These are phyloP conservation scores for Cruciata laevipes DNA, from an alignment of 257 asterid species.

Conservation along the genomic window DNA sequence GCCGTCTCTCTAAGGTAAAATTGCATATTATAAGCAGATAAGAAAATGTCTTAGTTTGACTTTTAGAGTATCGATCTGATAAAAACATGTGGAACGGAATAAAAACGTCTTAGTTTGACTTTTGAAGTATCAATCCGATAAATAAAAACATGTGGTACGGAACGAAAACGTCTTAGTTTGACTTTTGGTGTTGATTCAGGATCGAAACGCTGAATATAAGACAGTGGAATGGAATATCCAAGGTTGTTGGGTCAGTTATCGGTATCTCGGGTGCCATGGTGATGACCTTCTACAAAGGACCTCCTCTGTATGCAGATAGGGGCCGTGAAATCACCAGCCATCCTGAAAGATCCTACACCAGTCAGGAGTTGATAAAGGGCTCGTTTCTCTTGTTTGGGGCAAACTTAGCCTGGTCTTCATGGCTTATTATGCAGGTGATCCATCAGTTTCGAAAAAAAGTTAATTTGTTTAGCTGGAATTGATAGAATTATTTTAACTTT, in stretches of 20 bases:
- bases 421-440: slow-evolving; percentile 56
- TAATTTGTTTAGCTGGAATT: too few relatives aligned
- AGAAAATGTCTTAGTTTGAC: too few relatives aligned
- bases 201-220: slow-evolving; percentile 34
- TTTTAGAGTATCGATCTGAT: too few relatives aligned
- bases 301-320: slow-evolving; percentile 24
- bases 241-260: slow-evolving; percentile 39
- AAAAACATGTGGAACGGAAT: too few relatives aligned
- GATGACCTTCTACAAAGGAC: slow-evolving; percentile 52
- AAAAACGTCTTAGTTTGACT: too few relatives aligned
- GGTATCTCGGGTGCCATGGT: slow-evolving; percentile 45
- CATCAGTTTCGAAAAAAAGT: too few relatives aligned
- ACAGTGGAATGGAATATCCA: slow-evolving; percentile 44
- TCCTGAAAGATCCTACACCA: slow-evolving; percentile 13
- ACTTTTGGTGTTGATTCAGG: too few relatives aligned
- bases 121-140: too few relatives aligned
- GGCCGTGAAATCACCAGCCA: slow-evolving; percentile 7
- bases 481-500: background rate
- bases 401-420: slow-evolving; percentile 36
- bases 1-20: slow-evolving; percentile 47
- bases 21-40: too few relatives aligned
- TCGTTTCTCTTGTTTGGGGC: slow-evolving; percentile 42
- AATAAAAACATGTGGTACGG: too few relatives aligned
- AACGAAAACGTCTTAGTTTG: too few relatives aligned
- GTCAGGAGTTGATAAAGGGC: slow-evolving; percentile 56